phyloP scores from a whole-genome alignment of 31 red algal genomes.

The Odonthalia washingtoniensis region DNA sequence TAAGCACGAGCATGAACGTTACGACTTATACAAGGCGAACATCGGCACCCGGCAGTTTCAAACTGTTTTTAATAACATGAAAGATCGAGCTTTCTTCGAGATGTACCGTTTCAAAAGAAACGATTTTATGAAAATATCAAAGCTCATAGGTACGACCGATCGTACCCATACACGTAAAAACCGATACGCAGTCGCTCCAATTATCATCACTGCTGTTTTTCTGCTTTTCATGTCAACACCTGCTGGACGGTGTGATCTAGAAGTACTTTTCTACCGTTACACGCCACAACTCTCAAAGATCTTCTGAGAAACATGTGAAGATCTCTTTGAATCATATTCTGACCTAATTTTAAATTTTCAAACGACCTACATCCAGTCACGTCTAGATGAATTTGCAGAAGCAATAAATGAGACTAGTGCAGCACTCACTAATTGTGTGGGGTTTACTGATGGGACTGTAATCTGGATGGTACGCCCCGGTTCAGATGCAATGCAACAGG shows the following conservation, averaged over 20 bases:
- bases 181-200: background rate
- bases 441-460: constrained; percentile 17
- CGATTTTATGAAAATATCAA: background rate
- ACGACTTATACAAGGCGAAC: no score
- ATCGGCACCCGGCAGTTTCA: no score
- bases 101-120: background rate
- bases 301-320: background rate
- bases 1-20: no score
- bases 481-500: background rate
- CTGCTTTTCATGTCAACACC: background rate
- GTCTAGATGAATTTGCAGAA: background rate
- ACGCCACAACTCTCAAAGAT: background rate
- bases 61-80: no score
- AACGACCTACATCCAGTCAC: background rate
- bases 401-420: background rate
- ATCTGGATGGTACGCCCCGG: background rate
- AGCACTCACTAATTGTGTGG: constrained; percentile 6
- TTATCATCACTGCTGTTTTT: background rate
- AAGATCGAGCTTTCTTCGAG: background rate
- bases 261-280: background rate
- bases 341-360: background rate
- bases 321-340: background rate
- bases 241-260: background rate
- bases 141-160: background rate
- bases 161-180: background rate